phyloP scores from a whole-genome alignment of 805 yeast species.

The Myxozyma sirexii region DNA sequence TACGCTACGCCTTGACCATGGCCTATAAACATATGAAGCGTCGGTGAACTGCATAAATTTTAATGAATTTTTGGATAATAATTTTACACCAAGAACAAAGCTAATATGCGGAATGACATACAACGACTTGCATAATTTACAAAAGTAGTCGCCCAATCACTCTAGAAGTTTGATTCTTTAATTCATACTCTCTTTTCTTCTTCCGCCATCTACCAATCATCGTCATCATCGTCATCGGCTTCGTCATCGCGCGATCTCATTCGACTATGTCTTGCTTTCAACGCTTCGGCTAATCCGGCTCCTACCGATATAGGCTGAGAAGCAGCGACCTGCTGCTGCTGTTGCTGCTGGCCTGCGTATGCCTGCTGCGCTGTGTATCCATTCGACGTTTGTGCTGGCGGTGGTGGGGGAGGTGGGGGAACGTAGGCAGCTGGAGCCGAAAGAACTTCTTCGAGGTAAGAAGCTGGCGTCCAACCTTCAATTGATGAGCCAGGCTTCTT shows the following conservation, averaged over 20 bases:
- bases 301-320: slow-evolving; percentile 9
- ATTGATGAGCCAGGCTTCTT: slow-evolving; percentile 48
- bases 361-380: slow-evolving; percentile 14
- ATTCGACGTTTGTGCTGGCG: slow-evolving; percentile 25
- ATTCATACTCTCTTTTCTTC: background rate
- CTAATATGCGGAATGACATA: too few species aligned
- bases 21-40: too few species aligned
- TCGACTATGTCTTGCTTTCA: slow-evolving; percentile 69
- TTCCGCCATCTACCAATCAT: slow-evolving; percentile 34
- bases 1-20: too few species aligned
- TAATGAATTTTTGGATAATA: too few species aligned
- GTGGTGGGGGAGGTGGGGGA: slow-evolving; percentile 39
- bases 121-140: too few species aligned
- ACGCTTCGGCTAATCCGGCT: slow-evolving; percentile 69
- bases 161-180: too few species aligned
- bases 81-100: too few species aligned
- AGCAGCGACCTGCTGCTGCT: slow-evolving; percentile 15
- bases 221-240: slow-evolving; percentile 48
- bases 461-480: slow-evolving; percentile 98
- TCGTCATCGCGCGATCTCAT: slow-evolving; percentile 69
- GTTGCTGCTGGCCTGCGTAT: slow-evolving; percentile 10
- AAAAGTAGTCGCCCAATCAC: too few species aligned
- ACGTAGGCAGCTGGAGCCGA: slow-evolving; percentile 37
- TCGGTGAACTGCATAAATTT: too few species aligned
- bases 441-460: slow-evolving; percentile 61